phyloP scores from a whole-genome alignment of 345 rosid species.

The Populus ilicifolia region DNA sequence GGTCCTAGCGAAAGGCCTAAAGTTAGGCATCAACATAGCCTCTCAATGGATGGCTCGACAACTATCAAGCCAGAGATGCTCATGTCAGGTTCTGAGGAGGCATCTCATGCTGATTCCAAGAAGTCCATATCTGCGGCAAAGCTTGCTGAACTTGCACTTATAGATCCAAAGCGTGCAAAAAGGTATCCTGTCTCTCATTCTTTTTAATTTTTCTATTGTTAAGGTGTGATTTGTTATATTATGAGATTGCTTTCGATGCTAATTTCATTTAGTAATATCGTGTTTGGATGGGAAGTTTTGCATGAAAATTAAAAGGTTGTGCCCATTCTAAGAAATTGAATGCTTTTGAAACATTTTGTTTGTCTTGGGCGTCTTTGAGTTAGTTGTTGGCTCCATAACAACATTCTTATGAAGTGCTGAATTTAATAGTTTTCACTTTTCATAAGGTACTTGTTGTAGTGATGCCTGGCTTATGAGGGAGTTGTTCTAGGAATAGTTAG shows the following conservation, averaged over 20 bases:
- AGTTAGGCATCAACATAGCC: conserved; percentile 90
- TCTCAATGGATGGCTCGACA: conserved; percentile 82
- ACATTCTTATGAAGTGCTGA: not conserved
- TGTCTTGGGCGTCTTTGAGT: not conserved
- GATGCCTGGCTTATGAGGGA: not conserved
- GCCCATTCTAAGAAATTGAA: not conserved
- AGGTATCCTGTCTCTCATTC: conserved; percentile 42
- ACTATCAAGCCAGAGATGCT: conserved; percentile 81
- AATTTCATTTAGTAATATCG: not conserved
- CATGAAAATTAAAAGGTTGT: not conserved
- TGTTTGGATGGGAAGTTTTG: not conserved
- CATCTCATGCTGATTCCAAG: conserved; percentile 52
- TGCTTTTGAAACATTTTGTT: not conserved
- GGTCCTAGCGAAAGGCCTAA: conserved; percentile 66
- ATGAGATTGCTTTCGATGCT: not conserved
- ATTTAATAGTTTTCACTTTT: not conserved
- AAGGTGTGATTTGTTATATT: not conserved
- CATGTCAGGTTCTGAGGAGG: conserved; percentile 60
- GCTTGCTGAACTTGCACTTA: conserved; percentile 96
- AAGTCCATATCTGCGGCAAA: conserved; percentile 85
- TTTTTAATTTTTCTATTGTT: not conserved
- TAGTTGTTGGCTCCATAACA: not conserved
- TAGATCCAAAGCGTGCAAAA: conserved; percentile 96
- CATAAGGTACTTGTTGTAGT: not conserved
- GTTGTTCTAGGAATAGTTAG: not conserved